A percentile compares a stretch with the other conserved stretches of the same genome.
Conservation (phyloP, 2,329 filamentous ascomycete genomes). For the Scedosporium apiospermum region DNA sequence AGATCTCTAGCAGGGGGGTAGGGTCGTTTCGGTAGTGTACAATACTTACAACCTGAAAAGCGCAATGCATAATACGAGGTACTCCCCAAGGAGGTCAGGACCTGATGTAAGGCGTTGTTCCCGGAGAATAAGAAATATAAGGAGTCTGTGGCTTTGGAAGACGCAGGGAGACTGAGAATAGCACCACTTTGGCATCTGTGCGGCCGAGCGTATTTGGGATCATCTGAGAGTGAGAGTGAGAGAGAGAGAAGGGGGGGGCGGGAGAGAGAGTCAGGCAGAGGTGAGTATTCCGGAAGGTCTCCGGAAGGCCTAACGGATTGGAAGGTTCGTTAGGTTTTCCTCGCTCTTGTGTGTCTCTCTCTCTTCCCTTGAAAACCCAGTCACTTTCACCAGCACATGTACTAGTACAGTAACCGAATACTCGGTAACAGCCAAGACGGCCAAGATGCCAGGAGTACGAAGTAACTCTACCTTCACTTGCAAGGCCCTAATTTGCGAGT, state of each 20-base stretch:
- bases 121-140: too few species aligned
- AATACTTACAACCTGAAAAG: neutral
- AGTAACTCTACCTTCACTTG: neutral
- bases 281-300: neutral
- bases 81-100: too few species aligned
- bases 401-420: neutral
- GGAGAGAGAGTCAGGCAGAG: neutral
- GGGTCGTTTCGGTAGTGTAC: neutral
- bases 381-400: neutral
- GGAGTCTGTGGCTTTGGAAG: too few species aligned
- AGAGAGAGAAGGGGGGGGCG: too few species aligned
- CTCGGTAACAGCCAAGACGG: neutral
- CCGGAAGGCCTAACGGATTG: neutral
- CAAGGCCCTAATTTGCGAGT: too few species aligned
- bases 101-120: neutral
- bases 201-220: neutral
- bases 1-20: neutral
- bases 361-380: neutral
- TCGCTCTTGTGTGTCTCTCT: neutral
- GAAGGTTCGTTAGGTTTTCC: neutral
- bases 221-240: neutral
- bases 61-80: neutral
- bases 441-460: neutral
- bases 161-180: too few species aligned
- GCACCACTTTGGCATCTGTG: neutral